Evolutionary conservation across 2,329 filamentous ascomycete species (phyloP).

Genomic region (Alternaria metachromatica): DNA sequence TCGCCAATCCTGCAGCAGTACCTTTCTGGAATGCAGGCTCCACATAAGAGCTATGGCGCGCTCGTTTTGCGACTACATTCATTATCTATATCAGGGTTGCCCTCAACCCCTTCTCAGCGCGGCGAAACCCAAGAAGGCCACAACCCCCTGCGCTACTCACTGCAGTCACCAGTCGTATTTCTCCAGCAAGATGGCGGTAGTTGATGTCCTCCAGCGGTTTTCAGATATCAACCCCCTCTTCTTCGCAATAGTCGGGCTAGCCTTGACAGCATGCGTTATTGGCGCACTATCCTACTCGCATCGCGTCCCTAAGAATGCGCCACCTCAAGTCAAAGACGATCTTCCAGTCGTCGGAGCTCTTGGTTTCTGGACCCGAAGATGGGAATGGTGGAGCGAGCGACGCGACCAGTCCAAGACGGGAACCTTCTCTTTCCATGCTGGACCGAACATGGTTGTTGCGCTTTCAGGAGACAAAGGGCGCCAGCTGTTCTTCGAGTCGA

Average conservation of each 20-base stretch:
- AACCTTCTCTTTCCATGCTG: constrained; percentile 59
- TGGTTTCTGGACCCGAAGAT: constrained; percentile 56
- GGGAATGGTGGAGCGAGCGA: constrained; percentile 53
- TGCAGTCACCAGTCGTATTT: not conserved
- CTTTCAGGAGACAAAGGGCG: constrained; percentile 54
- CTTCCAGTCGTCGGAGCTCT: constrained; percentile 54
- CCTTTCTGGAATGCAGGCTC: not conserved
- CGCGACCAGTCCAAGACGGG: constrained; percentile 44
- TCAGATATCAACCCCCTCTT: constrained; percentile 15
- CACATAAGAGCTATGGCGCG: not conserved
- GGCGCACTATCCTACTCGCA: constrained; percentile 26
- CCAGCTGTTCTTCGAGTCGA: constrained; percentile 55
- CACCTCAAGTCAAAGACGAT: constrained; percentile 27
- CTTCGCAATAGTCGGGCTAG: constrained; percentile 13
- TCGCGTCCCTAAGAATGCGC: constrained; percentile 29
- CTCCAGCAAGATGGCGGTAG: constrained; percentile 15
- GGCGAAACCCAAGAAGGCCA: not conserved
- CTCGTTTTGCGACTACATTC: not conserved
- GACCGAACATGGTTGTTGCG: constrained; percentile 54
- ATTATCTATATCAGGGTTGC: not conserved
- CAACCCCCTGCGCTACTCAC: not conserved
- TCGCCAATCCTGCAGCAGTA: not conserved
- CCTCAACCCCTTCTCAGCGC: not conserved
- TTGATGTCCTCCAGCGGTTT: constrained; percentile 6
- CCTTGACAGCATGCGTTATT: constrained; percentile 13